These are phyloP conservation scores for Petunia axillaris DNA, from an alignment of 257 asterid genomes.

Conservation along the genomic window DNA sequence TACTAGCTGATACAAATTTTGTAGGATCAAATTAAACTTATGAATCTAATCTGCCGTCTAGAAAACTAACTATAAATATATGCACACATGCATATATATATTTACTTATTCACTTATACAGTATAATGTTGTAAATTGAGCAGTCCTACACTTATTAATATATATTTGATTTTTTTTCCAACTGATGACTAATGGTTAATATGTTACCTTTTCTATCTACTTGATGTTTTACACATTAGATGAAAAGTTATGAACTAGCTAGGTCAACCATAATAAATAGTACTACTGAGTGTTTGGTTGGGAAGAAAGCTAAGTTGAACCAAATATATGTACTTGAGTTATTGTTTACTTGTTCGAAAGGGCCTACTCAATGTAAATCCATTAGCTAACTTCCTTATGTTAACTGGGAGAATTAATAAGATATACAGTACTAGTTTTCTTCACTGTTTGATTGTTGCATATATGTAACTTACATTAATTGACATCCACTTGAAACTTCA, in stretches of 20 bases:
- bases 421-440: not conserved
- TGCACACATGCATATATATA: too few relatives aligned
- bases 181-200: not conserved
- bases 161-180: not conserved
- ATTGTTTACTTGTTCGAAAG: not conserved
- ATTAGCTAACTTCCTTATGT: not conserved
- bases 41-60: too few relatives aligned
- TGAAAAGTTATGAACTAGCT: not conserved
- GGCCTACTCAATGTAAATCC: not conserved
- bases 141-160: not conserved
- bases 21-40: too few relatives aligned
- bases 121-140: not conserved
- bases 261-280: not conserved
- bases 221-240: too few relatives aligned
- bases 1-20: too few relatives aligned
- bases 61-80: too few relatives aligned
- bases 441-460: conserved; percentile 13
- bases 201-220: too few relatives aligned
- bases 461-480: conserved; percentile 13
- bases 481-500: not conserved
- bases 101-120: not conserved
- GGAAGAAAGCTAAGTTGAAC: conserved; percentile 22
- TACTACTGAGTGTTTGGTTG: not conserved
- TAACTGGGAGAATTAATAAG: not conserved
- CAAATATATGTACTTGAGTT: not conserved